These are phyloP conservation scores for Solanum medicagineum DNA, from an alignment of 257 asterid genomes.

Conservation along the genomic window DNA sequence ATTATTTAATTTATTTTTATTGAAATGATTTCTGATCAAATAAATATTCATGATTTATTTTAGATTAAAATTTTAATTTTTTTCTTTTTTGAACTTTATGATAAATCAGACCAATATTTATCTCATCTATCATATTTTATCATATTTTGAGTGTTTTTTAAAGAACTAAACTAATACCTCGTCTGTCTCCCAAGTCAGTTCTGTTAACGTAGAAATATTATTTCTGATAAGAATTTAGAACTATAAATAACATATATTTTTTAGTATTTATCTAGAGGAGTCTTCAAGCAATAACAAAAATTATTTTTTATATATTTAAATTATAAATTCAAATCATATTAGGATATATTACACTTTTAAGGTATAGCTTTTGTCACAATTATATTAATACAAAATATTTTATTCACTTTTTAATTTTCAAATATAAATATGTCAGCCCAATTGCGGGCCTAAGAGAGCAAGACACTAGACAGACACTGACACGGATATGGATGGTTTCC, in stretches of 20 bases:
- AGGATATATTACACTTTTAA: neutral
- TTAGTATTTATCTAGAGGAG: neutral
- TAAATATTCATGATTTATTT: too few relatives aligned
- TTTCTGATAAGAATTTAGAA: neutral
- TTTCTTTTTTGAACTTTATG: too few relatives aligned
- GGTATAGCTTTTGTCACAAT: neutral
- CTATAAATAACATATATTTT: neutral
- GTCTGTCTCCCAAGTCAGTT: neutral
- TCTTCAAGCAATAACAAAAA: accelerated
- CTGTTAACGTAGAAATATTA: neutral
- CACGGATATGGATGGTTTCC: conserved; percentile 31
- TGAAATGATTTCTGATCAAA: too few relatives aligned
- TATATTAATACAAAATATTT: neutral
- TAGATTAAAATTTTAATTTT: too few relatives aligned
- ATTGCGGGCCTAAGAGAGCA: neutral
- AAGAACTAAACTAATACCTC: neutral
- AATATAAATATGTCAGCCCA: neutral
- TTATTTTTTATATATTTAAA: accelerated
- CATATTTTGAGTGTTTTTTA: neutral
- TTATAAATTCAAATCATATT: neutral
- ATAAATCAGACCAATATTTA: neutral
- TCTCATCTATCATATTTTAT: neutral
- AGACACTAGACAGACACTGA: conserved; percentile 8
- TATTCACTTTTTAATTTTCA: neutral
- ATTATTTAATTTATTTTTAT: too few relatives aligned